A percentile compares a stretch with the other conserved stretches of the same genome.
phyloP scores from a whole-genome alignment of 306 rosid genomes.

The Prosopis cineraria region DNA sequence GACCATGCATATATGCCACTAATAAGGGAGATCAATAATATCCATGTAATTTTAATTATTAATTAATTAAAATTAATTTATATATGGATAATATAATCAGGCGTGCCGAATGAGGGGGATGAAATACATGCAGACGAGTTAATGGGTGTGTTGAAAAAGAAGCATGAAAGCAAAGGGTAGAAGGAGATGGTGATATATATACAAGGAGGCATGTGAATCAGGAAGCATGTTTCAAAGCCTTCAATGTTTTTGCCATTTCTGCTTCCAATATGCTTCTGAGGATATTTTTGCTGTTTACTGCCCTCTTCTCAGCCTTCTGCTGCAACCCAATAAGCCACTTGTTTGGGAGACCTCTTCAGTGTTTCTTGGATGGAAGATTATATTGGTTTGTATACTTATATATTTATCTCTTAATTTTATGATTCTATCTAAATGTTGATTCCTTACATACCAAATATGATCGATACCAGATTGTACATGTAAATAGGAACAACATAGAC shows the following conservation, averaged over 20 bases:
- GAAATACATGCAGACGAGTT: constrained; percentile 41
- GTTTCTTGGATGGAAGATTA: constrained; percentile 84
- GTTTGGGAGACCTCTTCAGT: constrained; percentile 75
- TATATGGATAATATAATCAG: constrained; percentile 29
- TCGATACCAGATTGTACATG: no score
- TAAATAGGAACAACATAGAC: no score
- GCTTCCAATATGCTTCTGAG: constrained; percentile 59
- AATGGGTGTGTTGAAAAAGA: constrained; percentile 48
- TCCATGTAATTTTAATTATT: no score
- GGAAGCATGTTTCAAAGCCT: constrained; percentile 81
- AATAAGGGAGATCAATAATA: no score
- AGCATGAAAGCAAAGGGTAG: constrained; percentile 51
- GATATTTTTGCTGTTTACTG: constrained; percentile 60
- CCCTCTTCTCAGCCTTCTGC: not conserved
- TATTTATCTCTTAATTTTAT: no score
- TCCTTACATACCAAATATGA: no score
- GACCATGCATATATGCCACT: no score
- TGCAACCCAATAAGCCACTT: constrained; percentile 36
- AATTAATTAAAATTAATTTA: no score
- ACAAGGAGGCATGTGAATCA: constrained; percentile 83
- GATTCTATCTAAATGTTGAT: no score
- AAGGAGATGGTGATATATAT: constrained; percentile 64
- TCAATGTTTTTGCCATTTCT: constrained; percentile 60
- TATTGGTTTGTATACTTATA: constrained; percentile 46
- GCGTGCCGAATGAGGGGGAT: constrained; percentile 42